Base-by-base conservation (phyloP, 208 protist genomes). In the Crithidia thermophila region DNA sequence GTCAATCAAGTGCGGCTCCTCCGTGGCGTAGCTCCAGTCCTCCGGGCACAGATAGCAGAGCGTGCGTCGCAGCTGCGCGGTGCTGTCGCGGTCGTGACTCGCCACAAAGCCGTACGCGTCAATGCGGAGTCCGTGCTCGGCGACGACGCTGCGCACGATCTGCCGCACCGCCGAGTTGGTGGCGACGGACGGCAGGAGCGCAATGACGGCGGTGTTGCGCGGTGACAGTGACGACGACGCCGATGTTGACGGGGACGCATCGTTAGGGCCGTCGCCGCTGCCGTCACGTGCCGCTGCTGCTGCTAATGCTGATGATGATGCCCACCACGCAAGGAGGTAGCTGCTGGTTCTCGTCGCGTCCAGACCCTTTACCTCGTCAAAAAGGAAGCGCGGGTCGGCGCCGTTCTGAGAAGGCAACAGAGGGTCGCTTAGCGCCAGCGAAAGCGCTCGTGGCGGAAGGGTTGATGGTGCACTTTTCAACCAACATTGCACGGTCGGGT, bases 11-110 rank as follows among this genome's bases (percentile, higher is more conserved):
- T 40, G 46, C 18, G 69, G 69, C 28, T 75, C 60, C 34, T 64
- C 36, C n/a, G 33, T 64, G 13, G 69, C 61, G 61, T 75, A 75
- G 60, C 46, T 63, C 69, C 69, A 75, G 31, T 68, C 69, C 28
- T 75, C 61, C 7, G 69, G 69, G 55, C 46, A 75, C 33, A 75
- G 46, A 30, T 40, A 69, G 40, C 58, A 61, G n/a, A 69, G 27
- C 10, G 25, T 36, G 34, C 20, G 23, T 39, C 27, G 47, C 30
- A 39, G 18, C 55, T 57, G n/a, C 34, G 46, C 46, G 8, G 2
- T 45, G 39, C 55, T 51, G 56, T 40, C 61, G 43, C 34, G 25
- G 36, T 50, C 57, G 37, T 52, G 58, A 28, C 63, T 23, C 18
- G 69, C 69, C 16, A 75, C 46, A 40, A 75, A 75, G 61, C 69